These are phyloP conservation scores for Trifolium subterraneum DNA, from an alignment of 306 rosid species.

Conservation along the genomic window DNA sequence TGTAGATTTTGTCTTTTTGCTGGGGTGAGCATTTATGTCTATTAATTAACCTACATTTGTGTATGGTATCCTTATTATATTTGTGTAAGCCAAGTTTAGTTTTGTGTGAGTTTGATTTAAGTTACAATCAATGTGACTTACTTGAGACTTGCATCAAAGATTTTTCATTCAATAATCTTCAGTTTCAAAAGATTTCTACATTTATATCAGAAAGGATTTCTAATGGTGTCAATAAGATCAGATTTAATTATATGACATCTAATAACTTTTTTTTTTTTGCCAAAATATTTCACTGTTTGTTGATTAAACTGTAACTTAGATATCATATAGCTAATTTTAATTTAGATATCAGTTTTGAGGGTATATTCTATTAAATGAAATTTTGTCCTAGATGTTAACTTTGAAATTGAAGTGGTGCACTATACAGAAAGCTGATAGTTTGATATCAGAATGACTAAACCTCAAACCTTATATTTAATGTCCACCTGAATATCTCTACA, in stretches of 20 bases:
- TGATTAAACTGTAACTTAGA: constrained; percentile 14
- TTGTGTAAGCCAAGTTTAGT: not conserved
- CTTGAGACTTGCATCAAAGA: constrained; percentile 5
- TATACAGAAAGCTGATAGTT: constrained; percentile 5
- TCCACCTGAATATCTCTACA: constrained; percentile 9
- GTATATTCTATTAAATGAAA: constrained; percentile 12
- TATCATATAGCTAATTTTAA: constrained; percentile 10
- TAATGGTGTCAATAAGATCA: constrained; percentile 10
- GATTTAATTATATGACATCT: constrained; percentile 4
- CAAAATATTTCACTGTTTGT: constrained; percentile 7
- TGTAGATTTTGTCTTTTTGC: constrained; percentile 28
- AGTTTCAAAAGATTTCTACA: constrained; percentile 33
- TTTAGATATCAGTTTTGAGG: constrained; percentile 2
- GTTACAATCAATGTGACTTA: constrained; percentile 23
- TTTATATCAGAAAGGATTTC: constrained; percentile 25
- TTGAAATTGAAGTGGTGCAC: constrained; percentile 33
- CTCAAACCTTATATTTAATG: constrained; percentile 5
- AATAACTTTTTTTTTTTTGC: not conserved
- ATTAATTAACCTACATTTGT: constrained; percentile 30
- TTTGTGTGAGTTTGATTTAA: constrained; percentile 5
- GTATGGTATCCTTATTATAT: constrained; percentile 24
- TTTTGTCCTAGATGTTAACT: constrained; percentile 18
- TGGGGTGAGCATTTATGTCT: constrained; percentile 30
- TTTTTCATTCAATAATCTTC: constrained; percentile 27
- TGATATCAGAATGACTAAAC: too few relatives aligned